Percentiles rank a stretch among this genome's conserved stretches.
phyloP scores from a whole-genome alignment of 768 basidiomycete species.

The Pisolithus sp. region DNA sequence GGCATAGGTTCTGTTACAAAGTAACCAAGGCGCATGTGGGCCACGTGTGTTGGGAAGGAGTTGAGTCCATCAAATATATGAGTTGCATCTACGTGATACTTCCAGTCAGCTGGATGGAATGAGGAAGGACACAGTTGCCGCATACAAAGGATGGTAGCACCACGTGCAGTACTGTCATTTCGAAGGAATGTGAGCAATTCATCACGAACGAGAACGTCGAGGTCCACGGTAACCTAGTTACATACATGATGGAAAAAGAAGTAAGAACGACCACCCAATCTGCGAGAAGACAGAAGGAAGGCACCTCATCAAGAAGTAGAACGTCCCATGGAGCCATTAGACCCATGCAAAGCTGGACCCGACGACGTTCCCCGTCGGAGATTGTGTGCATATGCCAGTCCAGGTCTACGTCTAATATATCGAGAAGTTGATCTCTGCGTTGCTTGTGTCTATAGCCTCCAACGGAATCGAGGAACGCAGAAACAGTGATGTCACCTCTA shows the following conservation, averaged over 20 bases:
- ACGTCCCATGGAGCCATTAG: conserved; percentile 95
- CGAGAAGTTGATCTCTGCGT: conserved; percentile 76
- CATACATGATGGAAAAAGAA: not conserved
- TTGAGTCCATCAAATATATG: conserved; percentile 95
- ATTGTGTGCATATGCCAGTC: conserved; percentile 97
- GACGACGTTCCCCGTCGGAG: conserved; percentile 90
- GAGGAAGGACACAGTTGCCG: conserved; percentile 4
- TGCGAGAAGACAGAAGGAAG: not conserved
- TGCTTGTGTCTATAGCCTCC: conserved; percentile 94
- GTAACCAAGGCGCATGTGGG: conserved; percentile 83
- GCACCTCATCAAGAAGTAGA: conserved; percentile 87
- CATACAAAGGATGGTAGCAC: conserved; percentile 84
- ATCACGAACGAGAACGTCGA: conserved; percentile 91
- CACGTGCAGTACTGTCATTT: conserved; percentile 68
- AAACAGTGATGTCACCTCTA: conserved; percentile 84
- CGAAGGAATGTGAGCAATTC: conserved; percentile 87
- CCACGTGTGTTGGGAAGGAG: conserved; percentile 88
- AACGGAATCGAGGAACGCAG: conserved; percentile 93
- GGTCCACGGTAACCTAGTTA: conserved; percentile 84
- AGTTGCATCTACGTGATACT: conserved; percentile 64
- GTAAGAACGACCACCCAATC: conserved; percentile 3
- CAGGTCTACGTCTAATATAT: conserved; percentile 90
- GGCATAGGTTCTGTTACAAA: conserved; percentile 59
- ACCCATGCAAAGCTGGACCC: conserved; percentile 93
- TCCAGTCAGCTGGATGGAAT: conserved; percentile 4